Base-by-base conservation (phyloP, 1,284 basidiomycete genomes). In the Rhodotorula sp. region DNA sequence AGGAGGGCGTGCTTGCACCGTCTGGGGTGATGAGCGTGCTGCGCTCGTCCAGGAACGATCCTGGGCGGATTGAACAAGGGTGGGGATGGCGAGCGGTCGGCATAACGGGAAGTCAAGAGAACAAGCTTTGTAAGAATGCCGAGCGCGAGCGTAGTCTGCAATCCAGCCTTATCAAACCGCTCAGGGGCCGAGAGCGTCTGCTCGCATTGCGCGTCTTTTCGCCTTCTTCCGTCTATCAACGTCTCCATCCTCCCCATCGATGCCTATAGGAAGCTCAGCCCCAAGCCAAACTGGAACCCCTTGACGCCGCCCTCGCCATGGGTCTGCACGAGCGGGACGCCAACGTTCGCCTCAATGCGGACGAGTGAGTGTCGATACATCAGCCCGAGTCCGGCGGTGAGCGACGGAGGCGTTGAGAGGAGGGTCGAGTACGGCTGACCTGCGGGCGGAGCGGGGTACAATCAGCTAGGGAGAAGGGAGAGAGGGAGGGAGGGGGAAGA, bases 281-380 rank as follows among this genome's bases (percentile, higher is more conserved):
- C 97, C 72, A 99, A 88, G 6, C 97, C 96, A 36, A 97, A 87
- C 80, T 97, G 94, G 59, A 98, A 84, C 0, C 96, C 97, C 76
- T 89, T 89, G 67, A 90, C 85, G 61, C 85, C 80, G 2, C 89
- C 88, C 82, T 99, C 96, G 61, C 89, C 89, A 77, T 85, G 87
- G 59, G 88, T 88, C 1, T 89, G 89, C 1, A 90, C 86, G 3
- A 99, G 83, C 1, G 96, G 96, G 63, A 98, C 86, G 6, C 94
- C 92, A 74, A 97, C 89, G 81, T 98, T 99, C 74, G 96, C 84
- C 81, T 99, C 97, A 53, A 95, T 85, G 32, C 94, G 85, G 27
- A 94, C 85, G 5, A 91, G 89, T 69, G 92, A 90, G 74, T 95
- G 90, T 58, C 89, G 85, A 80, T 97, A 98, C 60, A 98, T 87